Evolutionary conservation across 2,329 filamentous ascomycete species (phyloP), one percentile per base, ranked within the genome.

Genomic region (Grosmannia huntii): DNA sequence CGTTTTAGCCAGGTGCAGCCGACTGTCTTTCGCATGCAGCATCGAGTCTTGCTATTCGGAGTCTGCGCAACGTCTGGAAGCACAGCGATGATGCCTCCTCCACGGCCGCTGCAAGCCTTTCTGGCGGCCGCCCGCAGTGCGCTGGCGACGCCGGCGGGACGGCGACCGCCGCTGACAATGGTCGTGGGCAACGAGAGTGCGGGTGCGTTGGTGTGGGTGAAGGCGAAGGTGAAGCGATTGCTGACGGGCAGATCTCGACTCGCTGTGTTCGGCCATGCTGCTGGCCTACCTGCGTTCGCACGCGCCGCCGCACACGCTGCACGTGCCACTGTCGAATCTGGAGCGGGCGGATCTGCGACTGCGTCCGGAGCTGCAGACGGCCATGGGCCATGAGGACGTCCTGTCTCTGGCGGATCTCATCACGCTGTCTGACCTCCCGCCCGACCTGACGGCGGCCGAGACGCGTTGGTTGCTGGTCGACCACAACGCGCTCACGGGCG

Each of bases 401-500:
- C n/a, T n/a, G n/a, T n/a, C n/a, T n/a, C n/a, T n/a, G 31, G 6
- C 31, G 31, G 72, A 90, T 61, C 74, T 94, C 0, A 76, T 90
- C 58, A 91, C 77, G 11, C 68, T 81, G 16, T 75, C 73, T 4
- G 75, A 78, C n/a, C 72, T 81, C 0, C 74, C 75, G 1, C 62
- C 65, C 4, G 70, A 67, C 48, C 67, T 86, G 12, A 65, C 69
- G 0, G 75, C 81, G 0, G 74, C 78, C 28, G 78, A 82, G 53
- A 85, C 86, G 1, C 75, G 73, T 55, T 90, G 86, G 86, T 71
- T 89, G 21, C 74, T 94, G 1, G 87, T 94, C 4, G 89, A 94
- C 71, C 89, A 94, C 74, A 94, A 94, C 67, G 77, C 75, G 0
- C 73, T 89, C 53, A 85, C 85, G 6, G 86, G 87, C 0, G 65